Base-by-base conservation (phyloP, 2,329 filamentous ascomycete species). In the Fusarium buxicola region DNA sequence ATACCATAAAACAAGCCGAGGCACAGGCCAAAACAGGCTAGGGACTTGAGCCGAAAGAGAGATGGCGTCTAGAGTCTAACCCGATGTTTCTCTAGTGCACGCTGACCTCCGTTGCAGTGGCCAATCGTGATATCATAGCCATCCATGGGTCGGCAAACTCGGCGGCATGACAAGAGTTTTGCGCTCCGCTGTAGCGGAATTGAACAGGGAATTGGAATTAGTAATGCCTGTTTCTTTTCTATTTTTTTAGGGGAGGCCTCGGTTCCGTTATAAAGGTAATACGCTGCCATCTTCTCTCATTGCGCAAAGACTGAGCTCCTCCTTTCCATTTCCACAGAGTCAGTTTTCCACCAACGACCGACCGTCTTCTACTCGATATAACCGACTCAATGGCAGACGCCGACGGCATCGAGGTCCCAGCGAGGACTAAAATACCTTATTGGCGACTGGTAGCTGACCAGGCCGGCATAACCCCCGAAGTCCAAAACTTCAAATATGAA, bases 391-490 rank as follows among this genome's bases (percentile, higher is more conserved):
- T 65, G 62, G 53, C 45, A 59, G 62, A 66, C 9, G 15, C 50
- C 28, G 58, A 65, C 15, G 53, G 47, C 15, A 58, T 65, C 31
- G 62, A 65, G 39, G 47, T 36, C 48, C 62, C 62, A 16, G 62
- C 58, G 27, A 53, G 49, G 62, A 46, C 45, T 9, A 58, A 34
- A 36, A 65, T 65, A 13, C 62, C 62, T 10, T 65, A 65, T 41
- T 66, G 62, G 62, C 62, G 62, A 16, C 45, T 65, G 27, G 62
- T 65, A 15, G 36, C 54, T 28, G 62, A 65, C 18, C 62, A 65
- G 30, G 45, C 62, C 15, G 62, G 62, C n/a, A 43, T 65, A 10
- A 65, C 62, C 35, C 62, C 62, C 10, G 62, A 58, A 32, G 62
- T 65, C 51, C 28, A 18, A 24, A 58, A 66, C 43, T 55, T 55